Percentiles rank a stretch among this genome's conserved stretches.
Evolutionary conservation across 2,329 filamentous ascomycete species (phyloP).

Genomic region (Fusarium tuaranense): DNA sequence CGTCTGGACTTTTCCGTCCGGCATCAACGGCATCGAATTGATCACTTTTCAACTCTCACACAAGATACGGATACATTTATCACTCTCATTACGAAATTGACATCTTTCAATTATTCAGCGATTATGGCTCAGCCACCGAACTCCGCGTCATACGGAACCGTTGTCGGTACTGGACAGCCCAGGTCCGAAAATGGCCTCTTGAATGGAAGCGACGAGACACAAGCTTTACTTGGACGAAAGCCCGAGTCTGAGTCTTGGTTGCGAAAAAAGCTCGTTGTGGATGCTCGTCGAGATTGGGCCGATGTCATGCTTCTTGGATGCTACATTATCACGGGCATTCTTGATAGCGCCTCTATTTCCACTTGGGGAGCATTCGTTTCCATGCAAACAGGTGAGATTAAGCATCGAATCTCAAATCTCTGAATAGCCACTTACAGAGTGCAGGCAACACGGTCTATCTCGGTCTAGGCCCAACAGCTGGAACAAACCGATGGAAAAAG

Average conservation of each 20-base stretch:
- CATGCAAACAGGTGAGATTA: slow-evolving; percentile 78
- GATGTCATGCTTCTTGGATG: slow-evolving; percentile 78
- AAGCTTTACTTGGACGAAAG: slow-evolving; percentile 35
- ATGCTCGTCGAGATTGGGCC: slow-evolving; percentile 64
- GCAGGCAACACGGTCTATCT: slow-evolving; percentile 82
- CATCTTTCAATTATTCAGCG: not conserved
- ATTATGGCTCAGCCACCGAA: slow-evolving; percentile 29
- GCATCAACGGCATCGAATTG: not conserved
- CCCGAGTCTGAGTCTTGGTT: slow-evolving; percentile 30
- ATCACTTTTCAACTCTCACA: not conserved
- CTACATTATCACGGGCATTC: slow-evolving; percentile 81
- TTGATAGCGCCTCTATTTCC: slow-evolving; percentile 81
- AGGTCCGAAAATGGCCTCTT: slow-evolving; percentile 18
- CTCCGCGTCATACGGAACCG: slow-evolving; percentile 31
- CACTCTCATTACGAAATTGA: not conserved
- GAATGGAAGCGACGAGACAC: slow-evolving; percentile 15
- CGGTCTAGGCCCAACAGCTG: slow-evolving; percentile 72
- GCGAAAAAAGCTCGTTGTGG: slow-evolving; percentile 32
- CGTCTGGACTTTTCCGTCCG: not conserved
- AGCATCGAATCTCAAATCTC: too few relatives aligned
- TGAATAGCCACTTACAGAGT: not conserved
- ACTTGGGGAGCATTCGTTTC: slow-evolving; percentile 85
- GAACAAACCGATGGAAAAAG: slow-evolving; percentile 61
- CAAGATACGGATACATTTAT: not conserved
- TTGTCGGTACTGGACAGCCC: slow-evolving; percentile 8